Evolutionary conservation across 805 yeast genomes (phyloP).

Genomic region (Yamadazyma ubonensis): DNA sequence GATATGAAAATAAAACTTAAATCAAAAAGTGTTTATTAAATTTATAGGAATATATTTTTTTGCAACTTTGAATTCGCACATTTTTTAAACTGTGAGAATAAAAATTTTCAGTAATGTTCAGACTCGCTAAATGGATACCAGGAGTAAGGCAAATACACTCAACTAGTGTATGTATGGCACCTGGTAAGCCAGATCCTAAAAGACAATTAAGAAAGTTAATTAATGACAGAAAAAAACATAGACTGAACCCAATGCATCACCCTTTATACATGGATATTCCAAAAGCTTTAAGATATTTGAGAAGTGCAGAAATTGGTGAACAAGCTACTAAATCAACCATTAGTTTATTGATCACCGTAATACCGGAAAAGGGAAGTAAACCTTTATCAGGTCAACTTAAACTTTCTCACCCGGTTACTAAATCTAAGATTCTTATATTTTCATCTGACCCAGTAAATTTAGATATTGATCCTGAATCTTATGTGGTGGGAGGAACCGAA

Average conservation of each 20-base stretch:
- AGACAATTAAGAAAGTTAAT: conserved; percentile 25
- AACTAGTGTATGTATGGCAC: conserved; percentile 1
- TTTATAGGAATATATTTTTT: background rate
- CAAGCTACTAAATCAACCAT: conserved; percentile 70
- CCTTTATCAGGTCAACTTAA: conserved; percentile 69
- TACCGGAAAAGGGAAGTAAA: conserved; percentile 75
- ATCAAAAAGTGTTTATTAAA: conserved; percentile 18
- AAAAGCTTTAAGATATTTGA: conserved; percentile 68
- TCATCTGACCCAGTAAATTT: conserved; percentile 54
- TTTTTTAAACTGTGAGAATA: no score
- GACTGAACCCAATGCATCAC: conserved; percentile 42
- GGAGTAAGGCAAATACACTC: conserved; percentile 3
- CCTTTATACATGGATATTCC: conserved; percentile 74
- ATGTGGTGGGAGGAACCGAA: conserved; percentile 69
- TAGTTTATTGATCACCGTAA: conserved; percentile 54
- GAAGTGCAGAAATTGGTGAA: conserved; percentile 91
- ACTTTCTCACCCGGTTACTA: conserved; percentile 71
- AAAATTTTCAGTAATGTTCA: conserved; percentile 10
- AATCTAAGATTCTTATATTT: conserved; percentile 65
- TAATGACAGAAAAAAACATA: conserved; percentile 23
- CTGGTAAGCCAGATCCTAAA: conserved; percentile 16
- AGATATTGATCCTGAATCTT: conserved; percentile 51
- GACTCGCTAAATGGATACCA: background rate
- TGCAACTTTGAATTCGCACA: conserved; percentile 5
- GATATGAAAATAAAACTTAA: conserved; percentile 20